Evolutionary conservation across 805 yeast species (phyloP).

Genomic region (Saturnispora zaruensis): DNA sequence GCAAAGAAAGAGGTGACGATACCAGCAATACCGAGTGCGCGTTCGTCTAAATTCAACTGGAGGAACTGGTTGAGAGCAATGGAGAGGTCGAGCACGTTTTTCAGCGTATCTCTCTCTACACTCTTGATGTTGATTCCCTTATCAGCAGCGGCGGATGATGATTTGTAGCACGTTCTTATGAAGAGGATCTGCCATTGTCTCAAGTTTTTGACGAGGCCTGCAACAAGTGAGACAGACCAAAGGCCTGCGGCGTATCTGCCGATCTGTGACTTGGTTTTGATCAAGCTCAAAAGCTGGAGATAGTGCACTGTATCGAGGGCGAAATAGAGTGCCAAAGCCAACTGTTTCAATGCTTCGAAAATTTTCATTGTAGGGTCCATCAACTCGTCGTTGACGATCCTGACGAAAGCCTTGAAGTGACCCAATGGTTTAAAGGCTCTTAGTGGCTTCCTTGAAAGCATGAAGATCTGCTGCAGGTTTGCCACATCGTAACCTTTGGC

Average conservation of each 20-base stretch:
- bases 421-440: conserved; percentile 75
- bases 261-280: conserved; percentile 30
- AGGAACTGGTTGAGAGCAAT: conserved; percentile 56
- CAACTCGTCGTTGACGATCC: conserved; percentile 61
- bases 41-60: not conserved
- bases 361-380: conserved; percentile 47
- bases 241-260: conserved; percentile 56
- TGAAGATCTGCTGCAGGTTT: conserved; percentile 6
- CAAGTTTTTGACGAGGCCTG: conserved; percentile 52
- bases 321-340: conserved; percentile 56
- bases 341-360: conserved; percentile 46
- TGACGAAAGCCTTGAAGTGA: conserved; percentile 61
- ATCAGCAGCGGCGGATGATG: conserved; percentile 11
- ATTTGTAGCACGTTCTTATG: conserved; percentile 6
- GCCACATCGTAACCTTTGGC: not conserved
- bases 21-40: conserved; percentile 45
- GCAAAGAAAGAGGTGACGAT: conserved; percentile 74
- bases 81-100: conserved; percentile 69
- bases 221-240: conserved; percentile 68
- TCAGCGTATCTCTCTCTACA: conserved; percentile 51
- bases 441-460: conserved; percentile 57
- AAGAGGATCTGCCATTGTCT: conserved; percentile 43
- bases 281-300: conserved; percentile 1
- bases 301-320: conserved; percentile 55
- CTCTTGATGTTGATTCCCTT: conserved; percentile 24